Base-by-base conservation (phyloP, 306 rosid genomes). In the Malus sylvestris region DNA sequence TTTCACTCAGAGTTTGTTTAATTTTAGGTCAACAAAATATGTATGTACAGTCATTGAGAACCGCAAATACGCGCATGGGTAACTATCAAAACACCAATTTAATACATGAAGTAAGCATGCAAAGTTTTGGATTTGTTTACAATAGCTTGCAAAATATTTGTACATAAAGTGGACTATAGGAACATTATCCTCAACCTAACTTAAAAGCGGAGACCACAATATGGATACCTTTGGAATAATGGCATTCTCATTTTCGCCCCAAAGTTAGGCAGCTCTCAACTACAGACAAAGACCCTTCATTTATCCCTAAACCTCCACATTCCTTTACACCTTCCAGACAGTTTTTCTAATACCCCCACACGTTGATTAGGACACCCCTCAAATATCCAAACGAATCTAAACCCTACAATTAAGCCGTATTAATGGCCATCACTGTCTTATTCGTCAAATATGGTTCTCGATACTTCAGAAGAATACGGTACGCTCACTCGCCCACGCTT, bases 231-330 rank as follows among this genome's bases (percentile, higher is more conserved):
- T 55, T 29, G 61, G 78, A 76, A 71, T 67, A 73, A 49, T 74
- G 42, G 66, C 73, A 19, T 79, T 79, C 84, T 60, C 52, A 11
- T 77, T 76, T 83, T 83, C 75, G 79, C 19, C 62, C 71, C 63
- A 8, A 33, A 83, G 83, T 80, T 83, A 83, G 87, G 87, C 84
- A 80, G 73, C 74, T 73, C 81, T 80, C 81, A 76, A 72, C 52
- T 30, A 8, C 18, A 60, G 79, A 80, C 76, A 80, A 72, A 9
- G 84, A 80, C 87, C 70, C 70, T 76, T 76, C 76, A 61, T 6
- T 66, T 70, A 30, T 33, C 49, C 81, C 76, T 75, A 55, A 74
- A 59, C 38, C 59, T 68, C 30, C 33, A 19, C 27, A 44, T 51
- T 61, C 65, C 29, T 33, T 38, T 33, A 22, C 62, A 45, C 40